phyloP scores from a whole-genome alignment of 2,329 filamentous ascomycete genomes.

The Incumbomyces lentus region DNA sequence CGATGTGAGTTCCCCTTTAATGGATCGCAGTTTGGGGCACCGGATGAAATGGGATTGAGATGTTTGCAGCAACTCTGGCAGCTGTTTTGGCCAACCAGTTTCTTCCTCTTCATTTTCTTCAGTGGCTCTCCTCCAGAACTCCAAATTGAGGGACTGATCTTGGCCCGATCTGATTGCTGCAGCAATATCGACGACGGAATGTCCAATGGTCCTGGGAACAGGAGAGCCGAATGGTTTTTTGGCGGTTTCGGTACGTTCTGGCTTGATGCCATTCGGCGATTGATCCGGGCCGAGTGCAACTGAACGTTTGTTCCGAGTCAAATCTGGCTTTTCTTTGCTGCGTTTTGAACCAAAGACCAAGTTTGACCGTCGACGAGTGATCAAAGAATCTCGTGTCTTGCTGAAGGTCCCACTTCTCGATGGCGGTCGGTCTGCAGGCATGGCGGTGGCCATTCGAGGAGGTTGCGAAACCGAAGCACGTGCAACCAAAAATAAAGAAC shows the following conservation, averaged over 20 bases:
- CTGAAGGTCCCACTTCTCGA: constrained; percentile 19
- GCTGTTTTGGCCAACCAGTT: constrained; percentile 50
- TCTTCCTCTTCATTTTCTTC: constrained; percentile 48
- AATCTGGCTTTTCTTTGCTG: constrained; percentile 18
- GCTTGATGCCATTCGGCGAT: constrained; percentile 11
- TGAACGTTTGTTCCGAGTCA: constrained; percentile 23
- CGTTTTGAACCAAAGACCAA: constrained; percentile 29
- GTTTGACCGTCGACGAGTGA: constrained; percentile 31
- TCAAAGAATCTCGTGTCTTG: constrained; percentile 14
- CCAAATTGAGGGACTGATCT: constrained; percentile 48
- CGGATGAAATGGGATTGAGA: constrained; percentile 64
- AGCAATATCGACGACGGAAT: constrained; percentile 69
- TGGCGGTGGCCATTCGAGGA: constrained; percentile 20
- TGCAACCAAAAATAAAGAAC: constrained; percentile 69
- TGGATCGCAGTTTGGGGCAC: constrained; percentile 59
- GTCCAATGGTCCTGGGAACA: constrained; percentile 44
- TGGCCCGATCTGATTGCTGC: constrained; percentile 61
- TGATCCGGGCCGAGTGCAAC: constrained; percentile 11
- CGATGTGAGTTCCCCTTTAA: constrained; percentile 68
- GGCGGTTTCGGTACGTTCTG: constrained; percentile 8
- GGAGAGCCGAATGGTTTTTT: constrained; percentile 14
- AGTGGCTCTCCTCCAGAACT: constrained; percentile 60
- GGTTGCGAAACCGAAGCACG: constrained; percentile 58
- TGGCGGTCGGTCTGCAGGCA: constrained; percentile 11
- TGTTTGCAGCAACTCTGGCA: constrained; percentile 64